Evolutionary conservation across 352 stramenopile genomes (phyloP).

Genomic region (Halophytophthora batemanensis): DNA sequence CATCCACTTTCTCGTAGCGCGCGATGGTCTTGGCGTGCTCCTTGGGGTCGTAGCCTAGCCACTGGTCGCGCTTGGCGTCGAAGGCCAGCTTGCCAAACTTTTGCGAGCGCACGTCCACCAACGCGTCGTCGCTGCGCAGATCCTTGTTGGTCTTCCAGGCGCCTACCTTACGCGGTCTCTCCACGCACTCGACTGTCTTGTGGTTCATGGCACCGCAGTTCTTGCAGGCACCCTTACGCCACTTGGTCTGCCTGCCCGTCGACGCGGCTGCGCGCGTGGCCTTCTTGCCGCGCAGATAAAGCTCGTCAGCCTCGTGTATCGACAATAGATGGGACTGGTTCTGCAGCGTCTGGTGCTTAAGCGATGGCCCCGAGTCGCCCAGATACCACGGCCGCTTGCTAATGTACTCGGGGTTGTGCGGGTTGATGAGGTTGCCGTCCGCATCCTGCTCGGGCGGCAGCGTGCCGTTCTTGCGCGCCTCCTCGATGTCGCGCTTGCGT

Average conservation of each 20-base stretch:
- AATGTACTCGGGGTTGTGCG: slow-evolving; percentile 99
- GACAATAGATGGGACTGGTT: slow-evolving; percentile 90
- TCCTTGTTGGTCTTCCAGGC: slow-evolving; percentile 93
- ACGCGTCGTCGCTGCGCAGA: slow-evolving; percentile 80
- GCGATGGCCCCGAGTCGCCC: slow-evolving; percentile 89
- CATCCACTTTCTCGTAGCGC: slow-evolving; percentile 83
- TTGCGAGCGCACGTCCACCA: slow-evolving; percentile 84
- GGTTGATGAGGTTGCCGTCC: slow-evolving; percentile 98
- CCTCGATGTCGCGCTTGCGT: slow-evolving; percentile 88
- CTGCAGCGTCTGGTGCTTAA: slow-evolving; percentile 94
- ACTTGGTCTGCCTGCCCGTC: slow-evolving; percentile 46
- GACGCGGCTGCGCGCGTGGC: background rate
- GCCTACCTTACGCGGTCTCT: slow-evolving; percentile 88
- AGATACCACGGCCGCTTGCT: slow-evolving; percentile 99
- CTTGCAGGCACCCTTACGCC: slow-evolving; percentile 90
- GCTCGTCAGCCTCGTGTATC: slow-evolving; percentile 86
- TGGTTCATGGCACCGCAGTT: slow-evolving; percentile 94
- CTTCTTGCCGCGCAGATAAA: slow-evolving; percentile 61
- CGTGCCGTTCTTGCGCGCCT: slow-evolving; percentile 88
- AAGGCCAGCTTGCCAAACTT: slow-evolving; percentile 94
- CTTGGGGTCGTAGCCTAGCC: slow-evolving; percentile 92
- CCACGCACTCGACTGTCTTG: slow-evolving; percentile 91
- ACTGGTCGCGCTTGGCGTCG: slow-evolving; percentile 97
- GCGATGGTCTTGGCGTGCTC: slow-evolving; percentile 77
- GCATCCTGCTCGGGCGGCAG: slow-evolving; percentile 85